Evolutionary conservation across 2,329 filamentous ascomycete genomes (phyloP).

Genomic region (Ophiostoma fasciatum): DNA sequence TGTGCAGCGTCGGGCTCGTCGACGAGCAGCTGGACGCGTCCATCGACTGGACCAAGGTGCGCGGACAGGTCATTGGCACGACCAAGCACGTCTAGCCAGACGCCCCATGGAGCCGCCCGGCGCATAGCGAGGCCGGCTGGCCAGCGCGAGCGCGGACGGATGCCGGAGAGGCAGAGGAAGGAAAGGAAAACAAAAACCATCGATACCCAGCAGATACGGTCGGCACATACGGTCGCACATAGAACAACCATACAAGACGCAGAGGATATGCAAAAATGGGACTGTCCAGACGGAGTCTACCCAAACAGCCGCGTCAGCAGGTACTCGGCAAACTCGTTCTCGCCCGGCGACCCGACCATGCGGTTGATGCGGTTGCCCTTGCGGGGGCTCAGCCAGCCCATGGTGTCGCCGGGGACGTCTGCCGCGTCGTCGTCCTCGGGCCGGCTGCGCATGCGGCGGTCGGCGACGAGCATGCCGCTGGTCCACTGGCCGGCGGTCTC

Average conservation of each 20-base stretch:
- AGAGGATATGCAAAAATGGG: too few relatives aligned
- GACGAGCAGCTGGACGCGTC: constrained; percentile 79
- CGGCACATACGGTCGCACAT: too few relatives aligned
- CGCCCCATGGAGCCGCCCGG: too few relatives aligned
- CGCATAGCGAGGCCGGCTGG: too few relatives aligned
- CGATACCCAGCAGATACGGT: constrained; percentile 7
- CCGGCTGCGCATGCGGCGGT: constrained; percentile 49
- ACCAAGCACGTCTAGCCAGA: constrained; percentile 63
- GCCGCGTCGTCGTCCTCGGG: constrained; percentile 22
- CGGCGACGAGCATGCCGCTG: constrained; percentile 74
- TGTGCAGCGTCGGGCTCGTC: constrained; percentile 76
- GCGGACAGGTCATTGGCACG: constrained; percentile 66
- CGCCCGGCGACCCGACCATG: constrained; percentile 55
- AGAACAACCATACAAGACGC: background rate
- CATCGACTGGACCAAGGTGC: constrained; percentile 88
- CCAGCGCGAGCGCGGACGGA: too few relatives aligned
- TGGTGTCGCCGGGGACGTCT: constrained; percentile 53
- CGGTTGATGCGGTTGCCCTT: constrained; percentile 71
- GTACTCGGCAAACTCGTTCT: constrained; percentile 48
- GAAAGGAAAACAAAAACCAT: background rate
- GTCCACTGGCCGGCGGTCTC: constrained; percentile 94
- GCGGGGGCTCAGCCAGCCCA: constrained; percentile 56
- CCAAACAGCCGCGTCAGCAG: constrained; percentile 53
- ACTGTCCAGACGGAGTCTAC: constrained; percentile 16
- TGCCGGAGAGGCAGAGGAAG: background rate